Evolutionary conservation across 2,329 filamentous ascomycete genomes (phyloP).

Genomic region (Colletotrichum sp.): DNA sequence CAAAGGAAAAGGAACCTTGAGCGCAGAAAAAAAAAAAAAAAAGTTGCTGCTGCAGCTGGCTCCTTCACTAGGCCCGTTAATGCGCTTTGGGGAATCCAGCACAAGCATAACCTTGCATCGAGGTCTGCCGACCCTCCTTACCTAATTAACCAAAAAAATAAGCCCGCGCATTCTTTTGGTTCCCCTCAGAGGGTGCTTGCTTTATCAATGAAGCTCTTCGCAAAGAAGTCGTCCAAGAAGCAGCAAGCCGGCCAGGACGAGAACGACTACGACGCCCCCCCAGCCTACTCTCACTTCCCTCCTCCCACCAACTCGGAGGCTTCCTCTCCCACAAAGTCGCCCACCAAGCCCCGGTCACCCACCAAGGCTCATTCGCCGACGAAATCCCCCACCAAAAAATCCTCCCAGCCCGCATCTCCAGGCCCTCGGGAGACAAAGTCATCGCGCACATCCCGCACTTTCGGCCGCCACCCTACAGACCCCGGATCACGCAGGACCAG

Average conservation of each 20-base stretch:
- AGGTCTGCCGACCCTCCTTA: constrained; percentile 27
- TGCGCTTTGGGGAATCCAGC: constrained; percentile 15
- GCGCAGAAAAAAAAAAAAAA: constrained; percentile 8
- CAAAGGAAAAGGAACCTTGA: neutral
- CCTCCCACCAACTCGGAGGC: constrained; percentile 38
- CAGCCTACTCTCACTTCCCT: constrained; percentile 13
- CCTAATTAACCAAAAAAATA: constrained; percentile 28
- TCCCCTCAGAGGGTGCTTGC: constrained; percentile 16
- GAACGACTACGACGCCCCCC: constrained; percentile 34
- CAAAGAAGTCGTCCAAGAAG: constrained; percentile 50
- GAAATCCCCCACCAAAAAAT: constrained; percentile 39
- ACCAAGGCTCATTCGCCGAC: constrained; percentile 26
- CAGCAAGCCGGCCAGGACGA: constrained; percentile 36
- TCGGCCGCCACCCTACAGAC: constrained; percentile 54
- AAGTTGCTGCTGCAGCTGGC: neutral
- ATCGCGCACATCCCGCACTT: constrained; percentile 49
- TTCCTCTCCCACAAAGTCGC: constrained; percentile 28
- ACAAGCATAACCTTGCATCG: constrained; percentile 25
- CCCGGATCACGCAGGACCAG: constrained; percentile 50
- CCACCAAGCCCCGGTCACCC: constrained; percentile 30
- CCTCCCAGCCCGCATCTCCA: constrained; percentile 34
- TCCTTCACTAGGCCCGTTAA: constrained; percentile 22
- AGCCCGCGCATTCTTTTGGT: constrained; percentile 19
- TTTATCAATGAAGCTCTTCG: constrained; percentile 58
- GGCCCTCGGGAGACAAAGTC: constrained; percentile 37